Evolutionary conservation across 805 yeast species (phyloP).

Genomic region (Kluyveromyces lactis): DNA sequence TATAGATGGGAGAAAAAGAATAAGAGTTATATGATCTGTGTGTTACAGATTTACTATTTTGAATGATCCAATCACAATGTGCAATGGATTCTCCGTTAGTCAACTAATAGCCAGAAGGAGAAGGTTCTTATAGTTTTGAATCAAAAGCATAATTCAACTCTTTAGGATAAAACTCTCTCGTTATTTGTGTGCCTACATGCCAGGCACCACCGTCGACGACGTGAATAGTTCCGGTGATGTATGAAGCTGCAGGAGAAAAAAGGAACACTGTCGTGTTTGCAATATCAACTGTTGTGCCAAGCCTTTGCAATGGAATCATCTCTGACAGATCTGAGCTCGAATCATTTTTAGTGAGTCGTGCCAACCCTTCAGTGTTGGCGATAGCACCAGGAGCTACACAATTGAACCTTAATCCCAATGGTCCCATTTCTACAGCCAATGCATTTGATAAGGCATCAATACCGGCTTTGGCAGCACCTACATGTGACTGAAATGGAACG

Average conservation of each 20-base stretch:
- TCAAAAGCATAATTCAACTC: constrained; percentile 27
- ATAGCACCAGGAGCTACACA: constrained; percentile 91
- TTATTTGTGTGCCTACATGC: constrained; percentile 54
- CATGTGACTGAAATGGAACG: constrained; percentile 82
- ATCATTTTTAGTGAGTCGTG: constrained; percentile 44
- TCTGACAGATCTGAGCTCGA: constrained; percentile 33
- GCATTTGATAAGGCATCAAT: constrained; percentile 80
- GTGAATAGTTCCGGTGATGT: constrained; percentile 65
- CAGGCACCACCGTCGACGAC: constrained; percentile 90
- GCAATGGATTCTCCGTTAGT: no score
- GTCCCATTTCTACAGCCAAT: constrained; percentile 86
- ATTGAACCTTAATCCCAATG: constrained; percentile 75
- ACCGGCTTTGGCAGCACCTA: constrained; percentile 94
- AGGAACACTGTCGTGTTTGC: constrained; percentile 82
- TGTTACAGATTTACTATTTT: no score
- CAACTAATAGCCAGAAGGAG: no score
- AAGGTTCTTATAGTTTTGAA: constrained; percentile 28
- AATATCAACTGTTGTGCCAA: constrained; percentile 68
- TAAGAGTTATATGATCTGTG: no score
- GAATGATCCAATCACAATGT: no score
- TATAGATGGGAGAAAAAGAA: no score
- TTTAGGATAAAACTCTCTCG: constrained; percentile 38
- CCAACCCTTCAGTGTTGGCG: constrained; percentile 78
- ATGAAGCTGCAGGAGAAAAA: constrained; percentile 75
- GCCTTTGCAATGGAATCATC: constrained; percentile 49